A percentile compares a stretch with the other conserved stretches of the same genome.
Conservation (phyloP, 2,329 filamentous ascomycete genomes). For the Aspergillus versicolor region DNA sequence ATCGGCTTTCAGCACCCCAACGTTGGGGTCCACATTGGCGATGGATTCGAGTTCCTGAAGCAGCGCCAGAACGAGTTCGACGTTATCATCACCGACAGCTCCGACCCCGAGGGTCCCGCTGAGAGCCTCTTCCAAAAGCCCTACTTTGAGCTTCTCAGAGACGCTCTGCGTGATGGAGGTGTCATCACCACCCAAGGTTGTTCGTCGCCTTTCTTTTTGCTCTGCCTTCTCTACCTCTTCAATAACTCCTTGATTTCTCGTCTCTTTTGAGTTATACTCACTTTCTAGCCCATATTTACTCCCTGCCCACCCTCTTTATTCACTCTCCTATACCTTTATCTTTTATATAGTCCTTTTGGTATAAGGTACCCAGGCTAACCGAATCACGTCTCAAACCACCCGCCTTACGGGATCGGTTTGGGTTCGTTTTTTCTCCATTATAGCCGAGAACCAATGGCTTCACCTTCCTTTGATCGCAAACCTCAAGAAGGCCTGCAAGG, state of each 20-base stretch:
- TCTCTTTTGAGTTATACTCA: constrained; percentile 4
- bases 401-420: constrained; percentile 33
- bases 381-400: constrained; percentile 29
- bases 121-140: constrained; percentile 98
- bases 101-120: constrained; percentile 93
- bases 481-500: constrained; percentile 94
- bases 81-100: constrained; percentile 99
- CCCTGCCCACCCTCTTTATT: constrained; percentile 13
- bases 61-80: constrained; percentile 98
- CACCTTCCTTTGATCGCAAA: constrained; percentile 90
- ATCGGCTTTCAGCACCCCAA: constrained; percentile 92
- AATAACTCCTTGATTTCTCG: constrained; percentile 40
- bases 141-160: constrained; percentile 92
- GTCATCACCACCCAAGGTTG: constrained; percentile 99
- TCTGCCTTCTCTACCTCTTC: constrained; percentile 24
- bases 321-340: constrained; percentile 8
- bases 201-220: constrained; percentile 72
- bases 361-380: constrained; percentile 23
- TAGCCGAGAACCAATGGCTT: constrained; percentile 99
- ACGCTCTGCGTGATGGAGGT: constrained; percentile 88
- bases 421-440: constrained; percentile 25
- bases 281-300: constrained; percentile 13
- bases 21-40: constrained; percentile 86
- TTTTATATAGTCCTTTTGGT: constrained; percentile 9
- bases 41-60: constrained; percentile 97